Evolutionary conservation across 2,329 filamentous ascomycete genomes (phyloP).

Genomic region (Beauveria pseudobassiana): DNA sequence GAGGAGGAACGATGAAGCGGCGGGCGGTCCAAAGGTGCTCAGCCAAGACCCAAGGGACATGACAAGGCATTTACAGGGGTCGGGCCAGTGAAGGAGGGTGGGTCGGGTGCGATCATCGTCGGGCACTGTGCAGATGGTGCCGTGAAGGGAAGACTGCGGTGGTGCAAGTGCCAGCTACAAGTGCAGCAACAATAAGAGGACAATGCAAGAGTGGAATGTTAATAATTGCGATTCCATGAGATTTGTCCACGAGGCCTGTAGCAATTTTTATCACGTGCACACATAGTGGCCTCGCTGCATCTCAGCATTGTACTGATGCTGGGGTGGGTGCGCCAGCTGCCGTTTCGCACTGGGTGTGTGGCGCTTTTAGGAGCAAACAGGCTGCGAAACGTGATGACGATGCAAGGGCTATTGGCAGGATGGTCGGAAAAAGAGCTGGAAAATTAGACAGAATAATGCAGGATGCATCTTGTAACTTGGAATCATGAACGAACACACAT

Average conservation of each 20-base stretch:
- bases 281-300: not conserved
- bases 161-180: not conserved
- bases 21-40: too few relatives aligned
- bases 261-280: not conserved
- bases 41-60: too few relatives aligned
- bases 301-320: too few relatives aligned
- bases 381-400: not conserved
- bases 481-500: not conserved
- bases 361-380: conserved; percentile 7
- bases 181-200: not conserved
- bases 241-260: not conserved
- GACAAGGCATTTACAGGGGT: not conserved
- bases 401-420: not conserved
- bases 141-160: not conserved
- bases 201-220: not conserved
- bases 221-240: not conserved
- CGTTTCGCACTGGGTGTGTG: conserved; percentile 9
- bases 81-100: not conserved
- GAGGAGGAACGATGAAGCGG: too few relatives aligned
- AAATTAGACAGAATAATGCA: not conserved
- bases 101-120: not conserved
- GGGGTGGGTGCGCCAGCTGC: too few relatives aligned
- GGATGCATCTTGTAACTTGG: not conserved
- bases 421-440: not conserved
- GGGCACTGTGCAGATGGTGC: not conserved